phyloP scores from a whole-genome alignment of 1,284 basidiomycete genomes.

The Apiotrichum gracile region DNA sequence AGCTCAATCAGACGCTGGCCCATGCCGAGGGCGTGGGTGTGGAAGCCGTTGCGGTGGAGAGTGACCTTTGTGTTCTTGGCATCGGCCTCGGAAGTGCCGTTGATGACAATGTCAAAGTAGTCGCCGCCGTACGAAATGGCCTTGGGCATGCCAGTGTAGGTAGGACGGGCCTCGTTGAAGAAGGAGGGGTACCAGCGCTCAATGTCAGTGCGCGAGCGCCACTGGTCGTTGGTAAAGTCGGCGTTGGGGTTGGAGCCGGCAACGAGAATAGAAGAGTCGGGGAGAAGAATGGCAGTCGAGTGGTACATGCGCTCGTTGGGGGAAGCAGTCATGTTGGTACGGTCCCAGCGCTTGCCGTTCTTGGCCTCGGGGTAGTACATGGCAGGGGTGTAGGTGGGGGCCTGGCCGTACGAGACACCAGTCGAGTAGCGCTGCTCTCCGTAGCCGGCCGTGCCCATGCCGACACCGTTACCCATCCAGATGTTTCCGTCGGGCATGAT shows the following conservation, averaged over 20 bases:
- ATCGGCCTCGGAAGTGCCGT: slow-evolving; percentile 53
- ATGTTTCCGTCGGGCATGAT: slow-evolving; percentile 43
- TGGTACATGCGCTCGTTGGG: slow-evolving; percentile 77
- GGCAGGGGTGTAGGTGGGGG: slow-evolving; percentile 43
- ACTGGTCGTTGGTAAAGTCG: slow-evolving; percentile 54
- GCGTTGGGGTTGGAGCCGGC: slow-evolving; percentile 92
- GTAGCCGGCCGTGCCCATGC: slow-evolving; percentile 60
- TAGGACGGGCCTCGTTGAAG: slow-evolving; percentile 65
- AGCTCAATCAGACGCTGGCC: slow-evolving; percentile 57
- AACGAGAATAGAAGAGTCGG: slow-evolving; percentile 77
- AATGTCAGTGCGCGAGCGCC: slow-evolving; percentile 42
- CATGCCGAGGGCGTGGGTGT: slow-evolving; percentile 80
- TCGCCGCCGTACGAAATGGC: slow-evolving; percentile 64
- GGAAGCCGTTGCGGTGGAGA: slow-evolving; percentile 81
- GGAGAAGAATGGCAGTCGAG: slow-evolving; percentile 79
- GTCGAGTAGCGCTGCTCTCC: slow-evolving; percentile 42
- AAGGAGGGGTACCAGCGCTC: slow-evolving; percentile 47
- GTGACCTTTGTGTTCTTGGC: slow-evolving; percentile 59
- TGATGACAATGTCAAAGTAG: slow-evolving; percentile 65
- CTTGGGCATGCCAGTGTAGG: slow-evolving; percentile 31
- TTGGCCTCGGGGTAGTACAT: slow-evolving; percentile 62
- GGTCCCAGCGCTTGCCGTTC: slow-evolving; percentile 66
- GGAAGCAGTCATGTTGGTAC: slow-evolving; percentile 55
- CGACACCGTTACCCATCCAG: slow-evolving; percentile 63
- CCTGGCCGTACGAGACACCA: slow-evolving; percentile 45